Percentiles rank a stretch among this genome's conserved stretches.
Evolutionary conservation across 176 grass and related monocot genomes (phyloP).

Genomic region (Aegilops umbellulata): DNA sequence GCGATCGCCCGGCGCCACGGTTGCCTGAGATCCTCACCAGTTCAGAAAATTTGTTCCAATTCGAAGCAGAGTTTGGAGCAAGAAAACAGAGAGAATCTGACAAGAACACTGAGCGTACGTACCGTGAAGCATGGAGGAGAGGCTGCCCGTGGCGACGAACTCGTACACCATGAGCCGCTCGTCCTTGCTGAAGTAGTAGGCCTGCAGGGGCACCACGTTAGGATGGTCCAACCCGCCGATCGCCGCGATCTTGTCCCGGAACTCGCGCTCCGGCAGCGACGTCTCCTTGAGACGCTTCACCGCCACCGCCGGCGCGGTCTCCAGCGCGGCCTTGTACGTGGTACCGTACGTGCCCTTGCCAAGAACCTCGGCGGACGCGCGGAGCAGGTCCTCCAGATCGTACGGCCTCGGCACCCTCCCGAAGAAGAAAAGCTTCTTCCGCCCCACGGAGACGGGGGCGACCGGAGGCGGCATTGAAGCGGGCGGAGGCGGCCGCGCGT

Average conservation of each 20-base stretch:
- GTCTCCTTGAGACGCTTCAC: slow-evolving; percentile 80
- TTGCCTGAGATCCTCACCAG: slow-evolving; percentile 31
- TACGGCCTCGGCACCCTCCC: slow-evolving; percentile 62
- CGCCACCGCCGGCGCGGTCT: slow-evolving; percentile 45
- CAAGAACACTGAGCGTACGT: slow-evolving; percentile 25
- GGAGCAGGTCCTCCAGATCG: slow-evolving; percentile 78
- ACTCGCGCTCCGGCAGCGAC: slow-evolving; percentile 61
- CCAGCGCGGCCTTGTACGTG: slow-evolving; percentile 79
- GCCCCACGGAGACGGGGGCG: not conserved
- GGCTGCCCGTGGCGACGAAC: slow-evolving; percentile 62
- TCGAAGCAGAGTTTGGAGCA: not conserved
- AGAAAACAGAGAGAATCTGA: not conserved
- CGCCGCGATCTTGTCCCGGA: slow-evolving; percentile 59
- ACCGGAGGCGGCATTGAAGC: not conserved
- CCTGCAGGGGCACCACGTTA: slow-evolving; percentile 63
- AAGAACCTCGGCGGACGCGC: slow-evolving; percentile 79
- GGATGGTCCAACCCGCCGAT: slow-evolving; percentile 72
- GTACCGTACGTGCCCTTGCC: slow-evolving; percentile 85
- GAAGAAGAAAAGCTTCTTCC: slow-evolving; percentile 74
- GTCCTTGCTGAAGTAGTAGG: slow-evolving; percentile 80
- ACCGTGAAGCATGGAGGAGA: slow-evolving; percentile 81
- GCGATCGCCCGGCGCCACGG: slow-evolving; percentile 53
- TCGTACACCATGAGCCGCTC: slow-evolving; percentile 87
- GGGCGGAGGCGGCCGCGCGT: slow-evolving; percentile 21
- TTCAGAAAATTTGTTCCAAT: not conserved